Conservation (phyloP, 2,329 filamentous ascomycete species). For the Pestalotiopsis sp. region DNA sequence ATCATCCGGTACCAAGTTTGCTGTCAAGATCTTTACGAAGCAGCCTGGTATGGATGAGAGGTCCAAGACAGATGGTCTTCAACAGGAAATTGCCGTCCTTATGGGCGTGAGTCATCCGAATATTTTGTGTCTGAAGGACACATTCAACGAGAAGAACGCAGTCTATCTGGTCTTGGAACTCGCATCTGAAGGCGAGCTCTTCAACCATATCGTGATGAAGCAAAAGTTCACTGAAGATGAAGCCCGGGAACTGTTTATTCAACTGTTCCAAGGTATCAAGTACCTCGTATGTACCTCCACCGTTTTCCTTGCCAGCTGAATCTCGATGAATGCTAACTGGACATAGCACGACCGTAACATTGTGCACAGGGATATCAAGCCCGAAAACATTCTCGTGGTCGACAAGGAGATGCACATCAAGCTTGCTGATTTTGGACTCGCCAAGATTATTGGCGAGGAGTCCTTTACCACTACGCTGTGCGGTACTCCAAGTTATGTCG, state of each 20-base stretch:
- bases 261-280: slow-evolving; percentile 92
- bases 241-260: slow-evolving; percentile 82
- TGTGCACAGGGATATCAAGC: slow-evolving; percentile 97
- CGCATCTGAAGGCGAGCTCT: slow-evolving; percentile 89
- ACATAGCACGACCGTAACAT: slow-evolving; percentile 91
- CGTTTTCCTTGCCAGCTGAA: background rate
- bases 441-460: slow-evolving; percentile 98
- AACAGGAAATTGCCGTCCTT: slow-evolving; percentile 94
- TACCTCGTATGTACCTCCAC: slow-evolving; percentile 71
- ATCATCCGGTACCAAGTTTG: slow-evolving; percentile 77
- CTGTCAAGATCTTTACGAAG: slow-evolving; percentile 94
- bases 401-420: slow-evolving; percentile 88
- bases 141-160: slow-evolving; percentile 87
- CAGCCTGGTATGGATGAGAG: slow-evolving; percentile 79
- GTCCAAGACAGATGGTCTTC: slow-evolving; percentile 81
- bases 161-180: slow-evolving; percentile 92
- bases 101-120: slow-evolving; percentile 98
- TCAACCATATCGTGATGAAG: slow-evolving; percentile 92
- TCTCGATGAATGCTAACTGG: slow-evolving; percentile 27
- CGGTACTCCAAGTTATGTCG: slow-evolving; percentile 96
- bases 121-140: slow-evolving; percentile 90
- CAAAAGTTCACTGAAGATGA: slow-evolving; percentile 85
- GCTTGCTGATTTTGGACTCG: slow-evolving; percentile 92
- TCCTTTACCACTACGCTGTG: slow-evolving; percentile 96
- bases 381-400: slow-evolving; percentile 89